These are phyloP conservation scores for Dalbergia cochinchinensis DNA, from an alignment of 306 rosid species.

Conservation along the genomic window DNA sequence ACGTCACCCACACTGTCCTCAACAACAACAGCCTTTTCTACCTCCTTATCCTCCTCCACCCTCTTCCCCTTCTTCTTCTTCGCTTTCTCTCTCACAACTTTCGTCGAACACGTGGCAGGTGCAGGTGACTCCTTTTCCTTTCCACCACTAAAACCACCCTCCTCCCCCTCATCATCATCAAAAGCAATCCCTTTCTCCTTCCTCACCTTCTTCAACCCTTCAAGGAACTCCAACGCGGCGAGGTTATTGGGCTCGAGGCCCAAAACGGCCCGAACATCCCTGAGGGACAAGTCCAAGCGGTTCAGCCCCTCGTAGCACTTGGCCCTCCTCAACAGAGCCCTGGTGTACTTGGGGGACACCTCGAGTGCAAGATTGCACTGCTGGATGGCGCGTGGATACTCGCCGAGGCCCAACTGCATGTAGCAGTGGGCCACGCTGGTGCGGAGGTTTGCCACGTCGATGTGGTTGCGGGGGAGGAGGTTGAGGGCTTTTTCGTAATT, in stretches of 20 bases:
- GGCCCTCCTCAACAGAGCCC: slow-evolving; percentile 72
- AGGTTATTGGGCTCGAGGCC: slow-evolving; percentile 72
- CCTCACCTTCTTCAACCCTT: slow-evolving; percentile 61
- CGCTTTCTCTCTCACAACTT: slow-evolving; percentile 68
- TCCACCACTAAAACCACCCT: slow-evolving; percentile 62
- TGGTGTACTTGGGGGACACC: slow-evolving; percentile 71
- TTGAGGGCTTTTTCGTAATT: slow-evolving; percentile 87
- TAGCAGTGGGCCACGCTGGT: slow-evolving; percentile 79
- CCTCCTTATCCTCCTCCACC: slow-evolving; percentile 49
- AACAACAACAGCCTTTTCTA: slow-evolving; percentile 55
- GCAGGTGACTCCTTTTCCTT: slow-evolving; percentile 34
- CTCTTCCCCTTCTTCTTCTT: slow-evolving; percentile 69
- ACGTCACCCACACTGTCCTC: slow-evolving; percentile 55
- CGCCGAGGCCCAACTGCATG: slow-evolving; percentile 86
- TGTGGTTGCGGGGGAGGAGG: slow-evolving; percentile 74
- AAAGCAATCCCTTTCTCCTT: slow-evolving; percentile 65
- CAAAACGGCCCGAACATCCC: slow-evolving; percentile 74
- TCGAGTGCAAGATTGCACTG: slow-evolving; percentile 81
- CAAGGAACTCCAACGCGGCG: slow-evolving; percentile 72
- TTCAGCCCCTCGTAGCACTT: slow-evolving; percentile 80
- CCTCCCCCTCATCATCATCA: slow-evolving; percentile 52
- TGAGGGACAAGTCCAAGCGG: slow-evolving; percentile 80
- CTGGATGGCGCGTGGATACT: slow-evolving; percentile 82
- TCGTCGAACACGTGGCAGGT: slow-evolving; percentile 48
- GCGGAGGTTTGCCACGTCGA: slow-evolving; percentile 83